These are phyloP conservation scores for Annulohypoxylon bovei DNA, from an alignment of 495 filamentous ascomycete species.

Conservation along the genomic window DNA sequence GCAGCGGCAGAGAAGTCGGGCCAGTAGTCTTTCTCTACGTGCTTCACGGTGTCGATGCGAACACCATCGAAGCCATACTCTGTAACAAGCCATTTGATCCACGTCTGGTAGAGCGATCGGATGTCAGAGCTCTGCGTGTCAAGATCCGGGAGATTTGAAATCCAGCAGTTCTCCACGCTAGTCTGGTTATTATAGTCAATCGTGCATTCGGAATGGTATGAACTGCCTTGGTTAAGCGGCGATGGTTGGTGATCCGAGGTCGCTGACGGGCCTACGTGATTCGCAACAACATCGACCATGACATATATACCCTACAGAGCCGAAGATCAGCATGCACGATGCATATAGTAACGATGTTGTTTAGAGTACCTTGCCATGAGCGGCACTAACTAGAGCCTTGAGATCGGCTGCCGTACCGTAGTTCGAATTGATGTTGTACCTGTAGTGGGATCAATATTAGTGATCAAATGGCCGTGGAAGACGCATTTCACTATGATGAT, in stretches of 20 bases:
- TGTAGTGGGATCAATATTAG: not conserved
- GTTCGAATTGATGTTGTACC: constrained; percentile 68
- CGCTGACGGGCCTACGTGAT: constrained; percentile 69
- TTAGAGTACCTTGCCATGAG: constrained; percentile 44
- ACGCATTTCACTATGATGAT: not conserved
- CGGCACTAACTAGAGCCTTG: constrained; percentile 61
- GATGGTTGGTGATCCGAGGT: constrained; percentile 20
- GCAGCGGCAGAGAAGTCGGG: constrained; percentile 69
- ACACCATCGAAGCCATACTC: constrained; percentile 83
- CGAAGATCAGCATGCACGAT: constrained; percentile 53
- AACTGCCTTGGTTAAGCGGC: constrained; percentile 47
- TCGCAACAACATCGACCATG: constrained; percentile 84
- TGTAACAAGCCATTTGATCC: constrained; percentile 70
- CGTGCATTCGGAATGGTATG: constrained; percentile 74
- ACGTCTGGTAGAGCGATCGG: constrained; percentile 67
- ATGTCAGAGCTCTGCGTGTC: constrained; percentile 69
- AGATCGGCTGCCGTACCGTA: constrained; percentile 75
- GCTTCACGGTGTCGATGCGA: constrained; percentile 77
- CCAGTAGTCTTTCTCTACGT: constrained; percentile 79
- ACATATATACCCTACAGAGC: constrained; percentile 58
- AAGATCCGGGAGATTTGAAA: constrained; percentile 74
- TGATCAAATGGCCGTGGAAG: not conserved
- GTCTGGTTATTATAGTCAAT: constrained; percentile 72
- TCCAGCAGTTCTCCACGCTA: constrained; percentile 69
- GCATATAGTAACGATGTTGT: not conserved